Base-by-base conservation (phyloP, 805 yeast genomes). In the Yarrowia keelungensis region DNA sequence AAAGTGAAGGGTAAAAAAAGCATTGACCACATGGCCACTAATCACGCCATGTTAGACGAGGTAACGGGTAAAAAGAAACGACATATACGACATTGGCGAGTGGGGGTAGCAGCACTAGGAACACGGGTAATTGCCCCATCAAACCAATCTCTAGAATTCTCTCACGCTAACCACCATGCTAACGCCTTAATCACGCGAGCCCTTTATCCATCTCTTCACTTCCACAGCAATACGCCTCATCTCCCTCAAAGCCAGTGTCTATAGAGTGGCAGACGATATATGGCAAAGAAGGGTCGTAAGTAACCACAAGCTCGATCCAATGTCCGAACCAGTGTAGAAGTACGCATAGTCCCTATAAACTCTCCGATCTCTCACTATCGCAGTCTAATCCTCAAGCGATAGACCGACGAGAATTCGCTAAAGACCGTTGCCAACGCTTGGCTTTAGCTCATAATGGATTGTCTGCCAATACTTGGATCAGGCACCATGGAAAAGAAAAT, bases 11-110 rank as follows among this genome's bases (percentile, higher is more conserved):
- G 15, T 26, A 15, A 51, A 14, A 51, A 51, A 51, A 35, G 42
- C 41, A 51, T 35, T 35, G 42, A 51, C 54, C 39, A 32, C 26
- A 8, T 32, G 42, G 39, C 22, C 54, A 14, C 39, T 11, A 35
- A 49, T 51, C 56, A 51, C 56, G 56, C 42, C 56, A 51, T 11
- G 56, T 36, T 36, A 3, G 39, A 9, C 39, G 39, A 19, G 39
- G 39, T 11, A 11, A 38, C 12, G 39, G 39, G 39, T 38, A 26
- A 47, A 47, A 26, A 47, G 51, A 3, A 47, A 47, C 9, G 36
- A 26, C 32, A 26, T 26, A 26, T 26, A 26, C 32, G 32, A 26
- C 32, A 5, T 26, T 26, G 32, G 32, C 32, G 32, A 26, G 32
- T 26, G 32, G 32, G 32, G 32, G 32, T 26, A 26, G 32, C 32